Conservation (phyloP, 2,329 filamentous ascomycete species). For the Sphaerulina musiva region DNA sequence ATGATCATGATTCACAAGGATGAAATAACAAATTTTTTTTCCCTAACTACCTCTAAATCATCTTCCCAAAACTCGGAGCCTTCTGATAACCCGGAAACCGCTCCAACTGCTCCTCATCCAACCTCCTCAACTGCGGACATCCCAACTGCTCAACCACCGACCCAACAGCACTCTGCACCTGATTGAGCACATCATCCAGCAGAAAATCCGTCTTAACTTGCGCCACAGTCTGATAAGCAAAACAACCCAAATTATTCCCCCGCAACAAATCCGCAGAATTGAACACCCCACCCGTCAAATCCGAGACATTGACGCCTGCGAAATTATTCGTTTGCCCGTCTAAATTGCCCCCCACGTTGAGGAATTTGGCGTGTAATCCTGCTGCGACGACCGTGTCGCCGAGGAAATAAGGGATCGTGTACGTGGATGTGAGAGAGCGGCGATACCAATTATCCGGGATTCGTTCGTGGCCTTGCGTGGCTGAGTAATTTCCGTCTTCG, state of each 20-base stretch:
- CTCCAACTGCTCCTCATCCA: slow-evolving; percentile 27
- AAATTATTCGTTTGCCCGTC: slow-evolving; percentile 35
- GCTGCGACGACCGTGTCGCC: slow-evolving; percentile 19
- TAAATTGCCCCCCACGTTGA: slow-evolving; percentile 34
- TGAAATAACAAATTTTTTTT: no score
- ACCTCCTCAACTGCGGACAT: slow-evolving; percentile 26
- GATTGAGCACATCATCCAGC: slow-evolving; percentile 9
- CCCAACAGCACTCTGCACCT: slow-evolving; percentile 13
- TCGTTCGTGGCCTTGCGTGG: slow-evolving; percentile 21
- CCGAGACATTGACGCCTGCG: slow-evolving; percentile 31
- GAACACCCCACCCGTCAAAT: slow-evolving; percentile 39
- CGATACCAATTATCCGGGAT: slow-evolving; percentile 30
- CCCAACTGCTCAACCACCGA: slow-evolving; percentile 19
- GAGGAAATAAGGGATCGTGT: slow-evolving; percentile 31
- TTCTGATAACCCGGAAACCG: slow-evolving; percentile 28
- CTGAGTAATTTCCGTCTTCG: slow-evolving; percentile 18
- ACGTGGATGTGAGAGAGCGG: slow-evolving; percentile 26
- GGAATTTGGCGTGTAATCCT: slow-evolving; percentile 30
- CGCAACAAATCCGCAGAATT: slow-evolving; percentile 30
- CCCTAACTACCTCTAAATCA: no score
- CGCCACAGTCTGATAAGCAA: slow-evolving; percentile 33
- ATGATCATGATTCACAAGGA: no score
- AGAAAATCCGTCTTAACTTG: slow-evolving; percentile 31
- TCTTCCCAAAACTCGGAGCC: slow-evolving; percentile 2
- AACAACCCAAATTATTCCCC: slow-evolving; percentile 36